Base-by-base conservation (phyloP, 495 filamentous ascomycete genomes). In the Hyaloscypha variabilis region DNA sequence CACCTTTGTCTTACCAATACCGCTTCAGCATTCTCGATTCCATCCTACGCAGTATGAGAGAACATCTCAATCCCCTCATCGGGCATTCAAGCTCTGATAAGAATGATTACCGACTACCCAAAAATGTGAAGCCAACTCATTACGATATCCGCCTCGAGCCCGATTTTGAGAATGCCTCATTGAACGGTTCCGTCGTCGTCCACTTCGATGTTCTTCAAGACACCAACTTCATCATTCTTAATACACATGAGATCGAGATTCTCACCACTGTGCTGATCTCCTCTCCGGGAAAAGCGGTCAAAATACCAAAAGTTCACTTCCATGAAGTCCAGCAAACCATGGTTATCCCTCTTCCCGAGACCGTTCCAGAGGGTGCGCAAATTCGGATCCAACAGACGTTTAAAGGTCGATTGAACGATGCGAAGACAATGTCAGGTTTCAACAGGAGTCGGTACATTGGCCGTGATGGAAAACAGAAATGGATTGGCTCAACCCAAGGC, bases 71-170 rank as follows among this genome's bases (percentile, higher is more conserved):
- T 46, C 39, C 39, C 39, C 19, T 14, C 6, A 14, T 46, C 39
- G 39, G 39, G 17, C 39, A 46, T 17, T 46, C 39, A 46, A 14
- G 39, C 39, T 4, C 39, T 17, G 39, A 46, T 10, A 19, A 46
- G 4, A 4, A 10, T 17, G 39, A 19, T 3, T 46, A 46, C 39
- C 39, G 39, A 46, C 57, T 90, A 55, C 87, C 87, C 51, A 87
- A 84, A 71, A 89, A 89, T 62, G 86, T 89, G 63, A 89, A 87
- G 76, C 87, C 88, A 1, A 64, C 83, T 25, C 87, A 90, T 71
- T 90, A 90, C 73, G 78, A 88, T 68, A 72, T 90, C 68, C 86
- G 83, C n/a, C 77, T 90, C 34, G 87, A 90, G 75, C 87, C 87
- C 19, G 79, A 90, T 74, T 83, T 90, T 62, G 82, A 86, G 63